Percentiles rank a stretch among this genome's conserved stretches.
These are phyloP conservation scores for Acorus gramineus DNA, from an alignment of 106 monocot genomes.

Conservation along the genomic window DNA sequence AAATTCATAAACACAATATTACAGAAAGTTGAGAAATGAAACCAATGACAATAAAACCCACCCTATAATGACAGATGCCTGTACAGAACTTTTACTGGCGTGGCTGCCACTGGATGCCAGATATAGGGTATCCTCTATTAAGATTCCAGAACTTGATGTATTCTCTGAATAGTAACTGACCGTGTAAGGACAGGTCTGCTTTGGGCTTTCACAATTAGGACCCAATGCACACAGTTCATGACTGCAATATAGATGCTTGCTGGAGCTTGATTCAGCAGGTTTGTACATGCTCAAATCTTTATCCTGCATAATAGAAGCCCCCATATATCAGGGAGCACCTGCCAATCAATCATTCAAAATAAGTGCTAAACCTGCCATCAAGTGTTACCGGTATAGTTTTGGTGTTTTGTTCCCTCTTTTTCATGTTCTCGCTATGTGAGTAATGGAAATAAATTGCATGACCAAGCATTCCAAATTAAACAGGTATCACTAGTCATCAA, in stretches of 20 bases:
- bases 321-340: conserved; percentile 88
- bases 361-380: conserved; percentile 65
- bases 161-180: conserved; percentile 81
- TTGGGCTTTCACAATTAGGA: conserved; percentile 49
- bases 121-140: conserved; percentile 74
- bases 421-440: not conserved
- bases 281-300: conserved; percentile 78
- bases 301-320: conserved; percentile 97
- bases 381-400: conserved; percentile 17
- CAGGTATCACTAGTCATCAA: too few relatives aligned
- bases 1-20: not conserved
- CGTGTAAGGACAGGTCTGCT: conserved; percentile 73
- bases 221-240: conserved; percentile 62
- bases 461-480: too few relatives aligned
- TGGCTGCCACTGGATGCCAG: conserved; percentile 30
- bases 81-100: conserved; percentile 9
- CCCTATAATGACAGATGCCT: conserved; percentile 77
- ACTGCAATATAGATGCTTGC: conserved; percentile 72
- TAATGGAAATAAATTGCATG: too few relatives aligned
- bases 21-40: not conserved
- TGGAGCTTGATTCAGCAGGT: conserved; percentile 75
- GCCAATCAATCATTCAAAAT: conserved; percentile 85
- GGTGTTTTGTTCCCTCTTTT: conserved; percentile 4
- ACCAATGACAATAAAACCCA: conserved; percentile 11
- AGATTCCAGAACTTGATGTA: conserved; percentile 73